phyloP scores from a whole-genome alignment of 2,329 filamentous ascomycete species.

The Pseudocercospora crystallina region DNA sequence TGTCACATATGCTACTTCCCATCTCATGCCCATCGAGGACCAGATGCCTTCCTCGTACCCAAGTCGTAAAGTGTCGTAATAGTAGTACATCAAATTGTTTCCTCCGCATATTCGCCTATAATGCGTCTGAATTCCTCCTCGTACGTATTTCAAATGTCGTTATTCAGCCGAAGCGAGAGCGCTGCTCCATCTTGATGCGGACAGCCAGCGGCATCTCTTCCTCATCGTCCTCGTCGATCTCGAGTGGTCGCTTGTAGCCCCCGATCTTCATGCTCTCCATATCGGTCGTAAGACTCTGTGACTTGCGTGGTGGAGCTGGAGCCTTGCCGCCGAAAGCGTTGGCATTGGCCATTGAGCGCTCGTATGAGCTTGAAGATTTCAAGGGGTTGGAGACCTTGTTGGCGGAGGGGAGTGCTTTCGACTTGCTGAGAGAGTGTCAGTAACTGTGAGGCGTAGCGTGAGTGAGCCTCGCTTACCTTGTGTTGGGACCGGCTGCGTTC shows the following conservation, averaged over 20 bases:
- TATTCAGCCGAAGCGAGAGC: background rate
- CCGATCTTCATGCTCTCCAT: no score
- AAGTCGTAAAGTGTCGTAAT: background rate
- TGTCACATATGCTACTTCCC: no score
- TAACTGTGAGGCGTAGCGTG: no score
- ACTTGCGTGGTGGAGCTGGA: no score
- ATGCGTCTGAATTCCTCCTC: background rate
- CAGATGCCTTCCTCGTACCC: background rate
- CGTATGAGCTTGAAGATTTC: background rate
- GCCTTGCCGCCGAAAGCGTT: no score
- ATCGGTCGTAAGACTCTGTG: no score
- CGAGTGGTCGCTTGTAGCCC: background rate
- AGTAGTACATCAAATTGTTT: background rate
- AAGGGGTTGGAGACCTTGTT: background rate
- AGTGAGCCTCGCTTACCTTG: no score
- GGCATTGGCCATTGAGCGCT: no score
- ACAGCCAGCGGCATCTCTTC: conserved; percentile 2
- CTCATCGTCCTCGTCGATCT: conserved; percentile 6
- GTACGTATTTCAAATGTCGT: background rate
- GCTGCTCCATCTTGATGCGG: background rate
- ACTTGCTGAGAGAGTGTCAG: no score
- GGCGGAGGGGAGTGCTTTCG: background rate
- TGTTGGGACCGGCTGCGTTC: background rate
- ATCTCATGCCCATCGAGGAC: background rate
- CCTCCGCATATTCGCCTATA: background rate